Evolutionary conservation across 2,329 filamentous ascomycete species (phyloP).

Genomic region (Cercospora canescens): DNA sequence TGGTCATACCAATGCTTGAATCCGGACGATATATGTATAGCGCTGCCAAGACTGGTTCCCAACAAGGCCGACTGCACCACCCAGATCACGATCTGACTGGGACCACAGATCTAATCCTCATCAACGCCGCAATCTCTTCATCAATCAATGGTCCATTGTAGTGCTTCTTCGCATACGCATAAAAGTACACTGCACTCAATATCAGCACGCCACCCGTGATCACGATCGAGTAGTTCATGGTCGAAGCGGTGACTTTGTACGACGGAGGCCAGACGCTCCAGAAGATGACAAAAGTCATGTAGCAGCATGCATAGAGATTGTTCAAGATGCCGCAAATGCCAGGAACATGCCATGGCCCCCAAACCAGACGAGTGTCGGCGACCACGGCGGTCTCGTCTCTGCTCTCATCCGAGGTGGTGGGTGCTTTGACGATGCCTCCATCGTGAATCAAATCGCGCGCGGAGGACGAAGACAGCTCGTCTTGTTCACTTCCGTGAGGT

Average conservation of each 20-base stretch:
- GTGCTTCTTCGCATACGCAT: slow-evolving; percentile 36
- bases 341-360: slow-evolving; percentile 59
- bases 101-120: slow-evolving; percentile 22
- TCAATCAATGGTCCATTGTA: slow-evolving; percentile 43
- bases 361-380: slow-evolving; percentile 39
- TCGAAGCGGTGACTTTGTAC: slow-evolving; percentile 35
- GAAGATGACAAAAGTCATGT: slow-evolving; percentile 57
- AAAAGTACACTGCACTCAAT: slow-evolving; percentile 40
- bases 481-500: slow-evolving; percentile 38
- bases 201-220: slow-evolving; percentile 42
- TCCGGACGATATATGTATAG: not conserved
- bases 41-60: not conserved
- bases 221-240: slow-evolving; percentile 47
- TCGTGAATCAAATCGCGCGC: not conserved
- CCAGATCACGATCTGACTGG: not conserved
- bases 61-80: not conserved
- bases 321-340: slow-evolving; percentile 55
- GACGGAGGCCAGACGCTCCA: slow-evolving; percentile 55
- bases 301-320: slow-evolving; percentile 56
- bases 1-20: not conserved
- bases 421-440: not conserved
- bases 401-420: not conserved
- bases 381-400: slow-evolving; percentile 1
- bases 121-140: slow-evolving; percentile 33
- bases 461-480: slow-evolving; percentile 9